Conservation (phyloP, 2,329 filamentous ascomycete genomes). For the Juglanconis oblonga region DNA sequence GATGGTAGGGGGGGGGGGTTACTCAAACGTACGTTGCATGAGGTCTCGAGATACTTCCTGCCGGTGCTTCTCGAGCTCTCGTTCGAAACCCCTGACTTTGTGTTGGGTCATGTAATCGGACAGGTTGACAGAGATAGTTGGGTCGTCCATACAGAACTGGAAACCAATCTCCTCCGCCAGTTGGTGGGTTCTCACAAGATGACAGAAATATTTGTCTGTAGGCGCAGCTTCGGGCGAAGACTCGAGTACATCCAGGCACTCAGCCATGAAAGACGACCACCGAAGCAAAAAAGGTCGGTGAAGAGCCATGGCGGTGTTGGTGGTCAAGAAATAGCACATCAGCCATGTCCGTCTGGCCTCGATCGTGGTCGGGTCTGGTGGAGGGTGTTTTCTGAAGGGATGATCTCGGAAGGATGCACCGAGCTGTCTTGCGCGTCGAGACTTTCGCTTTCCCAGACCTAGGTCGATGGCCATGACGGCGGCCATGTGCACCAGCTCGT, state of each 20-base stretch:
- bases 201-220: slow-evolving; percentile 56
- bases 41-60: slow-evolving; percentile 50
- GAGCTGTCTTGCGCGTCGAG: slow-evolving; percentile 30
- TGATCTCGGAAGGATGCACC: slow-evolving; percentile 41
- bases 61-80: slow-evolving; percentile 59
- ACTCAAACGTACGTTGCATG: slow-evolving; percentile 51
- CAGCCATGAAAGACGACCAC: slow-evolving; percentile 59
- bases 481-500: slow-evolving; percentile 79
- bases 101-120: slow-evolving; percentile 63
- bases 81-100: slow-evolving; percentile 62
- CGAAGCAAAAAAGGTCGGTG: slow-evolving; percentile 59
- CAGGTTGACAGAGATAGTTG: slow-evolving; percentile 50
- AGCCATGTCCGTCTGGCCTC: slow-evolving; percentile 59
- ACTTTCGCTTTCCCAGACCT: slow-evolving; percentile 57
- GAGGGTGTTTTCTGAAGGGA: slow-evolving; percentile 38
- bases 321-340: slow-evolving; percentile 56
- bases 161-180: slow-evolving; percentile 66
- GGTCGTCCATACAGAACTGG: slow-evolving; percentile 67
- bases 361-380: slow-evolving; percentile 50
- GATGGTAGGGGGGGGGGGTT: neutral
- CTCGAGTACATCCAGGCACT: slow-evolving; percentile 55
- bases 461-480: slow-evolving; percentile 82
- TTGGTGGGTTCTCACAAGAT: slow-evolving; percentile 57
- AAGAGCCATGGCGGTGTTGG: slow-evolving; percentile 59
- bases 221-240: slow-evolving; percentile 52